Evolutionary conservation across 768 basidiomycete genomes (phyloP), one percentile per base, ranked within the genome.

Genomic region (Russula griseocarnosa): DNA sequence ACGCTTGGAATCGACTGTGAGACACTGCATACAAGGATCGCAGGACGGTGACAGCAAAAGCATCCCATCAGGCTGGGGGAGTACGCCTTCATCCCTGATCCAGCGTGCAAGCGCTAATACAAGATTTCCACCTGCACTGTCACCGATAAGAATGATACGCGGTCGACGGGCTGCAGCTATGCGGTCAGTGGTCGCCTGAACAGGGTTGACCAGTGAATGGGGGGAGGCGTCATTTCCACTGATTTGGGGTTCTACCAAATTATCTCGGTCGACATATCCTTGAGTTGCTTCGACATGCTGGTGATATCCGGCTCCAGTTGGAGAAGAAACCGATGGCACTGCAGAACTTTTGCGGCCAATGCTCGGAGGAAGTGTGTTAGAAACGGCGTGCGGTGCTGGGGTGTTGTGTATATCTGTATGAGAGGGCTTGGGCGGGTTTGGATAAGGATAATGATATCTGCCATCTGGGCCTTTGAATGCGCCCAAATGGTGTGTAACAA

Each of bases 111-210:
- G 75, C 13, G 81, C 78, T 10, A 83, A 76, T 1, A 79, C 81
- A 1, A 83, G 74, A 64, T 83, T 83, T 7, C 82, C 82, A 14
- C 82, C 82, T 0, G 82, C 80, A 63, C 80, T 81, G 63, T 83
- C 82, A n/a, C 82, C 82, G 40, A 82, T 77, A 50, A 83, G 75
- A 30, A 83, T 69, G 52, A 82, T 76, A 63, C 79, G 73, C 32
- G 66, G 62, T 10, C 64, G 60, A 32, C 40, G 22, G 7, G 51
- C 36, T 49, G 26, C 71, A 69, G 58, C 62, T 66, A 53, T 70
- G 67, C 60, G 22, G 40, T 32, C 61, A 18, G 47, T 10, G 28
- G 51, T 54, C 28, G 16, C 9, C 10, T 22, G 42, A 14, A 51
- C 11, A 11, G 42, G 38, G 26, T 51, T 24, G 8, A 51, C 36